Percentiles rank a stretch among this genome's conserved stretches.
phyloP scores from a whole-genome alignment of 2,329 filamentous ascomycete species.

The Penicillium digitatum region DNA sequence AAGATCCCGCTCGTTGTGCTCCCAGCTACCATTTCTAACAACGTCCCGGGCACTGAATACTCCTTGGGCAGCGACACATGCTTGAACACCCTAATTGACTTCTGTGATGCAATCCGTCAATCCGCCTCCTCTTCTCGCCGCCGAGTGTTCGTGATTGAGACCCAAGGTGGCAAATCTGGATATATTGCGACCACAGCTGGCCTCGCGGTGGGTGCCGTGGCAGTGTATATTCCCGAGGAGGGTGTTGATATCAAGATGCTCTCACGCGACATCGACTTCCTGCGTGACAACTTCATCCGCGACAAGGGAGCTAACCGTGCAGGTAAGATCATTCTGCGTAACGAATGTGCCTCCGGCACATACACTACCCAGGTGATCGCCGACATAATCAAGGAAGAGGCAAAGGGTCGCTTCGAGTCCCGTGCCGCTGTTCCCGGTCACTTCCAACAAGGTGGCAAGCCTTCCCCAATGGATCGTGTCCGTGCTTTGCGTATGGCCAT shows the following conservation, averaged over 20 bases:
- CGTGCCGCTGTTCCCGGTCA: slow-evolving; percentile 88
- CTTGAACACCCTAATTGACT: slow-evolving; percentile 87
- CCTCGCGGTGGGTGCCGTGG: slow-evolving; percentile 83
- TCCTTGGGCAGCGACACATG: slow-evolving; percentile 95
- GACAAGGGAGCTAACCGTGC: slow-evolving; percentile 86
- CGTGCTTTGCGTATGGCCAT: slow-evolving; percentile 88
- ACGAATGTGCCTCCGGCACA: slow-evolving; percentile 85
- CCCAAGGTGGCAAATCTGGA: slow-evolving; percentile 88
- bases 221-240: slow-evolving; percentile 96
- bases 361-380: slow-evolving; percentile 93
- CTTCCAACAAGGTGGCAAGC: slow-evolving; percentile 89
- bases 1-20: slow-evolving; percentile 89
- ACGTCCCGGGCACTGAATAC: slow-evolving; percentile 96
- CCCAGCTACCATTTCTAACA: slow-evolving; percentile 97
- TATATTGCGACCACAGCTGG: slow-evolving; percentile 91
- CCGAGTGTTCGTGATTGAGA: slow-evolving; percentile 96
- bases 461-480: slow-evolving; percentile 93
- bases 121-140: slow-evolving; percentile 90
- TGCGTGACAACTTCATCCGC: slow-evolving; percentile 77
- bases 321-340: slow-evolving; percentile 91
- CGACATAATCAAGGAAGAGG: slow-evolving; percentile 91
- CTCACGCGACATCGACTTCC: slow-evolving; percentile 79
- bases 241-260: slow-evolving; percentile 93
- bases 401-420: slow-evolving; percentile 85
- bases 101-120: slow-evolving; percentile 97